Base-by-base conservation (phyloP, 108 stramenopile species). In the Nitzschia sp. region DNA sequence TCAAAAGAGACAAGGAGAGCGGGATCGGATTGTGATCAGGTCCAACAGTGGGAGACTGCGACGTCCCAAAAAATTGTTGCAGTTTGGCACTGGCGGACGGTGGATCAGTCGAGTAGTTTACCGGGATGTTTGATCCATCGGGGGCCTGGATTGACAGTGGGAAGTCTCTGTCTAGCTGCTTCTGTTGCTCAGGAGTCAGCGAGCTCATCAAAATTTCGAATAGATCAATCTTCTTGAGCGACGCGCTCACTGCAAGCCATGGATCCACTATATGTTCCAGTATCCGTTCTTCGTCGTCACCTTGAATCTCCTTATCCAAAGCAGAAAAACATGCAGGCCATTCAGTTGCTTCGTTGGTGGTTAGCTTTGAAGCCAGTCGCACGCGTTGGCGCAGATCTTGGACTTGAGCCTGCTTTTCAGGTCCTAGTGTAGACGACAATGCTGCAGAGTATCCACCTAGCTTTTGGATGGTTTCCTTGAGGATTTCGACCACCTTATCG, bases 61-160 rank as follows among this genome's bases (percentile, higher is more conserved):
- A 2, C 1, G 69, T 66, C 13, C 86, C 83, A 66, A 87, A 87
- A 55, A 85, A 87, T 66, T 87, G 86, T 71, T 87, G 86, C 27
- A 88, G 45, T 58, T 88, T 88, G 27, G 79, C 87, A 16, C 68
- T 63, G 16, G 79, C 87, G 38, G 53, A 32, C 35, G 83, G 83
- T 16, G 45, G 63, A 21, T 26, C 64, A 27, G 58, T 31, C 26
- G 31, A 21, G 69, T 88, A 88, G 1, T 35, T 55, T 1, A 88
- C 45, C 16, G 79, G 69, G 59, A 88, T 68, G 28, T n/a, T 22
- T 5, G 76, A 65, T 58, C 80, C 84, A 70, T 88, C 87, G 3
- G 87, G 82, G 17, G 87, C 81, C 33, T 53, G 57, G 29, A 88
- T 77, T 16, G 16, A 44, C 32, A 34, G 48, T 4, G 84, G 84